Base-by-base conservation (phyloP, 2,329 filamentous ascomycete genomes). In the Shiraia sp. region DNA sequence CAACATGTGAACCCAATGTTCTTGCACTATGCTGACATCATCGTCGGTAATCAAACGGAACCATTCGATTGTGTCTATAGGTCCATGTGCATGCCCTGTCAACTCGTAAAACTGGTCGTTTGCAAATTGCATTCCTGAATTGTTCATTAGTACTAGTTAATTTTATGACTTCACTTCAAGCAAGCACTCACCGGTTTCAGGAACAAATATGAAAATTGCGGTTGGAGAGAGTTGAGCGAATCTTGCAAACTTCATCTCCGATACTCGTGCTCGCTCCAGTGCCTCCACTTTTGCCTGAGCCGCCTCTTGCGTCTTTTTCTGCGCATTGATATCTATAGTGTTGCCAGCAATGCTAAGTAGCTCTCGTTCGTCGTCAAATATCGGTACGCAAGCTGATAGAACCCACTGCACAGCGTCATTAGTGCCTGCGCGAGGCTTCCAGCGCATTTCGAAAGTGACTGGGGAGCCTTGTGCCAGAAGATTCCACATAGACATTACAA, bases 401-500 rank as follows among this genome's bases (percentile, higher is more conserved):
- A 66, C 49, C 61, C 64, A 66, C 40, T 61, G 57, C 16, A 47
- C 47, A 12, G 34, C 12, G 6, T 56, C 44, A 5, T 41, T 36
- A 3, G 50, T 42, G 3, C 45, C 55, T 3, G 49, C 32, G 3
- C 47, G 44, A 8, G 48, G 43, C 38, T 64, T 65, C 64, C 63
- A 68, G 32, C 62, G 47, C 63, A 66, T 66, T 31, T 68, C 63
- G 27, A 66, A 68, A 3, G 62, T 65, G 2, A 66, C 52, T 0
- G 59, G 46, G 17, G 41, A 48, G 2, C 63, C 63, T 16, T 54
- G 48, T 2, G 57, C 24, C 3, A 68, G 37, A 3, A 35, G 58
- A 22, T 65, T 65, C 65, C 62, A 68, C 42, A 51, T 53, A 6
- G 51, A 54, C 51, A 65, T 59, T n/a, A 61, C 57, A 10, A 55